Conservation (phyloP, 2,329 filamentous ascomycete genomes). For the Trichoderma sp. region DNA sequence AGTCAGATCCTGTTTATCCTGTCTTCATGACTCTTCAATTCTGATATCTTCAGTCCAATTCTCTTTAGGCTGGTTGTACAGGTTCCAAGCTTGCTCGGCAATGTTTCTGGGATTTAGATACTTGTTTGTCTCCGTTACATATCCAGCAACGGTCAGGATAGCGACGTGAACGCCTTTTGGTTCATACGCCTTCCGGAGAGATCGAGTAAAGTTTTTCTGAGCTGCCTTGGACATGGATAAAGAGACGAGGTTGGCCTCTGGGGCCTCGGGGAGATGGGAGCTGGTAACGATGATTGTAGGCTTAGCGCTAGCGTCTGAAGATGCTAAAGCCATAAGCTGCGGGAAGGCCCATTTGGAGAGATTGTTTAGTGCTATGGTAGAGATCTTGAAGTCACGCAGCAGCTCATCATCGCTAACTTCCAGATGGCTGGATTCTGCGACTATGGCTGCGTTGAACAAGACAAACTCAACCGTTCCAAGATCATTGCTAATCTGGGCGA, state of each 20-base stretch:
- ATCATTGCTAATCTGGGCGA: conserved; percentile 44
- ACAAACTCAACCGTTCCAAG: conserved; percentile 50
- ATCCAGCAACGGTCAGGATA: conserved; percentile 48
- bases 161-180: conserved; percentile 48
- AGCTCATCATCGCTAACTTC: conserved; percentile 47
- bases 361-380: conserved; percentile 50
- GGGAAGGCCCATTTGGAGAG: conserved; percentile 51
- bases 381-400: conserved; percentile 53
- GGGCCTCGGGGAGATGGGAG: conserved; percentile 49
- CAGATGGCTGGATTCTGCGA: conserved; percentile 46
- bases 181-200: conserved; percentile 43
- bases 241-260: conserved; percentile 50
- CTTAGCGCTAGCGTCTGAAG: conserved; percentile 34
- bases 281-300: conserved; percentile 53
- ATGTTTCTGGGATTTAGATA: conserved; percentile 28
- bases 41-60: conserved; percentile 18
- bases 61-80: conserved; percentile 26
- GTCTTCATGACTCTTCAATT: conserved; percentile 2
- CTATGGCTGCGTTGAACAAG: conserved; percentile 55
- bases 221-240: conserved; percentile 54
- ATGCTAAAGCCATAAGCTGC: conserved; percentile 39
- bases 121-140: conserved; percentile 23
- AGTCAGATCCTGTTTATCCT: background rate
- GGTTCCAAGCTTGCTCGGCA: conserved; percentile 27
- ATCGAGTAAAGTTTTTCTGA: conserved; percentile 53